Percentiles rank a stretch among this genome's conserved stretches.
phyloP scores from a whole-genome alignment of 1,284 basidiomycete species.

The Leccinum fuscescens region DNA sequence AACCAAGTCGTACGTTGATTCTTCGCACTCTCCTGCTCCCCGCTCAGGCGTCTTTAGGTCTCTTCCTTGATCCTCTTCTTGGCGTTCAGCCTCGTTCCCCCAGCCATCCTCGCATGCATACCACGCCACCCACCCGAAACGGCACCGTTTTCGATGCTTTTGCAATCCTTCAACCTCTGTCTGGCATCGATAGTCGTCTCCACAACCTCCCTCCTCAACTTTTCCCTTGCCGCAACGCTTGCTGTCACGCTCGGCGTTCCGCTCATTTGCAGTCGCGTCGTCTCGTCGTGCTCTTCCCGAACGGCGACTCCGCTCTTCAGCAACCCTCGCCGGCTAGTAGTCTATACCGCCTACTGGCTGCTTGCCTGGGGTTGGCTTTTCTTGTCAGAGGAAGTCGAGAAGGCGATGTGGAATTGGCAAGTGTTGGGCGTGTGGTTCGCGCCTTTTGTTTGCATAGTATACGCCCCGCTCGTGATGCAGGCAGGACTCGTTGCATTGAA shows the following conservation, averaged over 20 bases:
- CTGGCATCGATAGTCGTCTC: constrained; percentile 81
- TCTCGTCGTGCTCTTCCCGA: constrained; percentile 25
- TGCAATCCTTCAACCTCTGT: constrained; percentile 74
- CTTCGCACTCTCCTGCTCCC: not conserved
- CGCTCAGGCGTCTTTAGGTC: constrained; percentile 18
- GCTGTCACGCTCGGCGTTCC: constrained; percentile 62
- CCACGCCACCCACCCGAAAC: constrained; percentile 18
- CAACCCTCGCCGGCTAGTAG: constrained; percentile 32
- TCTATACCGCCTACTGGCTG: constrained; percentile 44
- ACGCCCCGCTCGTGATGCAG: constrained; percentile 67
- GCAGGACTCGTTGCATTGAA: constrained; percentile 52
- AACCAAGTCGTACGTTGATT: constrained; percentile 38
- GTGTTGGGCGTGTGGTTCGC: constrained; percentile 72
- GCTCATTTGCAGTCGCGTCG: constrained; percentile 43
- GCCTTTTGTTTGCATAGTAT: constrained; percentile 71
- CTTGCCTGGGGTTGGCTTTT: constrained; percentile 62
- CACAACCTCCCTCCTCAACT: constrained; percentile 84
- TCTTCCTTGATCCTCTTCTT: constrained; percentile 32
- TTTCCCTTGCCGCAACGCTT: constrained; percentile 76
- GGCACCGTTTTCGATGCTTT: constrained; percentile 47
- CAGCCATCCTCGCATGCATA: constrained; percentile 25
- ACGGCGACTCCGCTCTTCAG: constrained; percentile 27
- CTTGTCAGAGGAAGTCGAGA: constrained; percentile 40
- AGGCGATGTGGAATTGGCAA: constrained; percentile 68
- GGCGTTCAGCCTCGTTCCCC: constrained; percentile 31